Evolutionary conservation across 495 filamentous ascomycete species (phyloP).

Genomic region (Lasiosphaeria miniovina): DNA sequence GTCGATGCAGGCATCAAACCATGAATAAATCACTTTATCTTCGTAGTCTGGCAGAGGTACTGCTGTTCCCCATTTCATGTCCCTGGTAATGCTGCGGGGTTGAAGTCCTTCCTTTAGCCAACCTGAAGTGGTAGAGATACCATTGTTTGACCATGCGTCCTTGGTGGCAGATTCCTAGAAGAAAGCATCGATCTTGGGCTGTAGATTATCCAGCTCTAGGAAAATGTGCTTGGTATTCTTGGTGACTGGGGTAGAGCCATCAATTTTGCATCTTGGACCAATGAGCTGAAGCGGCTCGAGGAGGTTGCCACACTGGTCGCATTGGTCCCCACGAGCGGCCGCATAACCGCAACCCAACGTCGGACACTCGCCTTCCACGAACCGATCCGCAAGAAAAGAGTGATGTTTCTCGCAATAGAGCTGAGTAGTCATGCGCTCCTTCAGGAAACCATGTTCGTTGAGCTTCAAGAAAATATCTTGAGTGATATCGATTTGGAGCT

Average conservation of each 20-base stretch:
- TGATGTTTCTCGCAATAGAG: conserved; percentile 87
- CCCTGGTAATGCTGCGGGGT: conserved; percentile 80
- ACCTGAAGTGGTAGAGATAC: conserved; percentile 63
- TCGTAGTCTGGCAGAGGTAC: conserved; percentile 65
- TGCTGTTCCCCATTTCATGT: conserved; percentile 71
- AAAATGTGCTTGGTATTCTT: conserved; percentile 63
- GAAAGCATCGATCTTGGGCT: conserved; percentile 70
- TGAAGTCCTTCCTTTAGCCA: conserved; percentile 82
- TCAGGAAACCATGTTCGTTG: conserved; percentile 71
- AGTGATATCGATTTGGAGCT: conserved; percentile 77
- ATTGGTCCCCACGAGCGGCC: conserved; percentile 76
- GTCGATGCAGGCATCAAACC: conserved; percentile 97
- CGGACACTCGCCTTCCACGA: conserved; percentile 88
- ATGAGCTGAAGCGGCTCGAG: conserved; percentile 69
- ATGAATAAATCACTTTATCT: conserved; percentile 85
- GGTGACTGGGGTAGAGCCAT: conserved; percentile 70
- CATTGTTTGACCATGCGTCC: conserved; percentile 69
- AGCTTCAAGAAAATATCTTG: conserved; percentile 83
- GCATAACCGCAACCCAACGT: conserved; percentile 61
- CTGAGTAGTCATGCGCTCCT: conserved; percentile 71
- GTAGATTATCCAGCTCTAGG: conserved; percentile 73
- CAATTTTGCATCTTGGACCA: conserved; percentile 70
- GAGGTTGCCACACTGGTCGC: conserved; percentile 75
- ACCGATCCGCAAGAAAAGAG: conserved; percentile 88
- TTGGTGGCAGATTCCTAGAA: conserved; percentile 46